Conservation (phyloP, 2,329 filamentous ascomycete species). For the Elsinoe necatrix region DNA sequence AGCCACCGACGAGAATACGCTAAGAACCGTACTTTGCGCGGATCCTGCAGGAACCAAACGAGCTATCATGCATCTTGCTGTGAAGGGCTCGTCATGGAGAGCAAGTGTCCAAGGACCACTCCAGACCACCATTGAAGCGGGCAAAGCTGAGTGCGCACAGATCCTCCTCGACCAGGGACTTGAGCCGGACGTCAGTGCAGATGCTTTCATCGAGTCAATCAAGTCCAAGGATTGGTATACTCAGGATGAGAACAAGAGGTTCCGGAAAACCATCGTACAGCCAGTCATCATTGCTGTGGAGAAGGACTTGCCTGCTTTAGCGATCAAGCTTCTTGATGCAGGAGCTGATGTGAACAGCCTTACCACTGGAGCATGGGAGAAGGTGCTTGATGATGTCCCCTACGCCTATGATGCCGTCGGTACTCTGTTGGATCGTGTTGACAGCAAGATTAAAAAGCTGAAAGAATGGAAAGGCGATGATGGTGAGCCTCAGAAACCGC, state of each 20-base stretch:
- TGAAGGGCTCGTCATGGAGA: conserved; percentile 31
- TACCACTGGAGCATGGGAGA: background rate
- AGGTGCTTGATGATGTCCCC: background rate
- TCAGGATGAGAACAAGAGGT: background rate
- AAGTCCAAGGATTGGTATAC: conserved; percentile 23
- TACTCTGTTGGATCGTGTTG: conserved; percentile 55
- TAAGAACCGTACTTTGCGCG: conserved; percentile 40
- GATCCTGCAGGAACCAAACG: conserved; percentile 55
- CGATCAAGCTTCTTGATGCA: conserved; percentile 46
- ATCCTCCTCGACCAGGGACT: conserved; percentile 59
- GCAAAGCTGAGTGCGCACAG: conserved; percentile 46
- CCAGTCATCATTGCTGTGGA: conserved; percentile 57
- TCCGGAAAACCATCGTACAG: conserved; percentile 43
- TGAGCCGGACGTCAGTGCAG: conserved; percentile 49
- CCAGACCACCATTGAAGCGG: conserved; percentile 48
- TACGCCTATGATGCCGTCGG: conserved; percentile 18
- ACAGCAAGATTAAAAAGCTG: conserved; percentile 44
- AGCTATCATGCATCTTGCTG: conserved; percentile 57
- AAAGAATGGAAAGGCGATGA: conserved; percentile 35
- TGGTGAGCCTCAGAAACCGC: conserved; percentile 20
- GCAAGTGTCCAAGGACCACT: conserved; percentile 43
- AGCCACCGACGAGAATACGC: conserved; percentile 40
- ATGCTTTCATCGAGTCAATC: conserved; percentile 48
- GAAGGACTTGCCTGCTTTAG: conserved; percentile 44
- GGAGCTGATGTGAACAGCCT: conserved; percentile 26